Base-by-base conservation (phyloP, 2,329 filamentous ascomycete genomes). In the Nothophoma quercina region DNA sequence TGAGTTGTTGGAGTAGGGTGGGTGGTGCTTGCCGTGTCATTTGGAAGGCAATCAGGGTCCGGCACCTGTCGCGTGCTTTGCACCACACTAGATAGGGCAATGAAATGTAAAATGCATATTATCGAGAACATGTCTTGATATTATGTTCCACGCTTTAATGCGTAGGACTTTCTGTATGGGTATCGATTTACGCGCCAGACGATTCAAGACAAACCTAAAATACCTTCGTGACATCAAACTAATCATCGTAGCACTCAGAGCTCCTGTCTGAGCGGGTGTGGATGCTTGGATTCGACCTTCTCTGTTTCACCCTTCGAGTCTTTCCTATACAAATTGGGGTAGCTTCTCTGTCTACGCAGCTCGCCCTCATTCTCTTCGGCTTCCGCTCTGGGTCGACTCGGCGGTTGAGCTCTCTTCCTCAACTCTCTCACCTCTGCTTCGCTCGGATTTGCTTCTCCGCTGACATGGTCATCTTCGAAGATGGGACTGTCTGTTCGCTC, bases 311-410 rank as follows among this genome's bases (percentile, higher is more conserved):
- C 41, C 38, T 63, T 59, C 0, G 64, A 63, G 30, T 62, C 60
- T 38, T 60, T 53, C 36, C 61, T 59, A 51, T 72, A 68, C 38
- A 70, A 30, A 40, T 74, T 73, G 28, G 69, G 68, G 38, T 72
- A 67, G 44, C 70, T 79, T 46, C 76, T 69, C 58, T 73, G 68
- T 51, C 73, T 58, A 50, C 77, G 65, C n/a, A 70, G 32, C 33
- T 63, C 57, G 2, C 38, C 56, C 15, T 58, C 55, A 9, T 63
- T 58, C 9, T 60, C 60, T 16, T 53, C 53, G 4, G 33, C 57
- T 10, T 63, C 58, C 3, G 60, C 44, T 51, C 73, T 66, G 36
- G 63, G 59, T 43, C 71, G 62, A 57, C 69, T 73, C 4, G 70
- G 70, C 19, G 71, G 70, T 44, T 40, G 70, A 52, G 60, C 72